These are phyloP conservation scores for Fusarium hostae DNA, from an alignment of 2,329 filamentous ascomycete species.

Conservation along the genomic window DNA sequence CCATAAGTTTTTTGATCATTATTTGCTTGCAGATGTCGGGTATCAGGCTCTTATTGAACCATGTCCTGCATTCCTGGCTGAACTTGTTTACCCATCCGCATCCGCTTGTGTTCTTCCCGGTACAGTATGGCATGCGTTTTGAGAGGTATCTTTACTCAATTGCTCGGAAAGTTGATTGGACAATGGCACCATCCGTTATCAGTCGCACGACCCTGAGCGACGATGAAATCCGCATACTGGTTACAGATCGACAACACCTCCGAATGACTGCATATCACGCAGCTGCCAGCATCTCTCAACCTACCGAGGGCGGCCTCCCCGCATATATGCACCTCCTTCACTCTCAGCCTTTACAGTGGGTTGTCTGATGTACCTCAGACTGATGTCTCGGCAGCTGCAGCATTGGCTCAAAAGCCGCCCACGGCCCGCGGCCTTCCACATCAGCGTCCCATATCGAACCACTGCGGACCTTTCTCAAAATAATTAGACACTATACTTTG, in stretches of 20 bases:
- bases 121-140: background rate
- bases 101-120: too few relatives aligned
- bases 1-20: too few relatives aligned
- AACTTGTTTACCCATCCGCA: background rate
- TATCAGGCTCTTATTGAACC: background rate
- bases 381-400: background rate
- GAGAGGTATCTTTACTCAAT: background rate
- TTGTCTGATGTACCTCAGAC: background rate
- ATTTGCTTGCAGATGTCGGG: background rate
- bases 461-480: background rate
- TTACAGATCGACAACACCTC: background rate
- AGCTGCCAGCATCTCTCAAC: background rate
- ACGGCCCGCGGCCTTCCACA: background rate
- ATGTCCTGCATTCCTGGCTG: background rate
- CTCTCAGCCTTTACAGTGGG: too few relatives aligned
- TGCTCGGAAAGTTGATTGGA: background rate
- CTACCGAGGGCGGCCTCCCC: background rate
- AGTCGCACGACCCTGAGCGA: too few relatives aligned
- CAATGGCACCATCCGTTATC: background rate
- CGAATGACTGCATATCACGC: background rate
- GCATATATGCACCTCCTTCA: background rate
- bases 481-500: too few relatives aligned
- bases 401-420: background rate
- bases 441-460: background rate
- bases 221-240: rapidly evolving